Base-by-base conservation (phyloP, 202 grass and related monocot species). In the Elaeis oleifera region DNA sequence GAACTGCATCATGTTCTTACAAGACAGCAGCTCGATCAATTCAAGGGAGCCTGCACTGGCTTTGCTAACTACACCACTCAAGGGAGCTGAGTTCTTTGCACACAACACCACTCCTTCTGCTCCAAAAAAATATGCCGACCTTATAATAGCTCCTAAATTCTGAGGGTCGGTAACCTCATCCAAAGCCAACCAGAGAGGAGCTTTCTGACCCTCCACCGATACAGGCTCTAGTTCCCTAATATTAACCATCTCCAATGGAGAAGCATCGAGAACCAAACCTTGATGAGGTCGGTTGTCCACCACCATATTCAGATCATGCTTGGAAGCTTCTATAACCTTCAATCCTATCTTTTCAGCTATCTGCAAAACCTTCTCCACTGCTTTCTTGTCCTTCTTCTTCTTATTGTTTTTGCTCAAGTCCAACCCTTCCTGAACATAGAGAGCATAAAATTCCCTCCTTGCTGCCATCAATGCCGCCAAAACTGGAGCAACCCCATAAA, bases 1-100 rank as follows among this genome's bases (percentile, higher is more conserved):
- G 72, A 99, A 99, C 65, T 89, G 94, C 88, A 92, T 99, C 94
- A 92, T 89, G 74, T 97, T 97, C 76, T 80, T 84, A 54, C 92
- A 97, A 26, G 84, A 92, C 51, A 86, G 67, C 60, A 97, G 65
- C 70, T 92, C 92, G 4, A 92, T 89, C 77, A 97, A 61, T 80
- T 97, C 92, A 65, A 97, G 84, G 1, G 88, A 92, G 21, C 91
- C 87, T 16, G 91, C 84, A 50, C 91, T 96, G 58, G 91, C 87
- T 86, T 96, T 96, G 58, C 87, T 88, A 53, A 96, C 91, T 20
- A 96, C 91, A 29, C 91, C 87, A 63, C 84, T 91, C 65, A 96
- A 80, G 62, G 94, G 94, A 79, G 88, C 88, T 6, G 94, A 92
- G 75, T 92, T 97, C 80, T 97, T 97, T 61, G 94, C 79, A 62